Base-by-base conservation (phyloP, 1,284 basidiomycete species). In the Sanguinoderma infundibulare region DNA sequence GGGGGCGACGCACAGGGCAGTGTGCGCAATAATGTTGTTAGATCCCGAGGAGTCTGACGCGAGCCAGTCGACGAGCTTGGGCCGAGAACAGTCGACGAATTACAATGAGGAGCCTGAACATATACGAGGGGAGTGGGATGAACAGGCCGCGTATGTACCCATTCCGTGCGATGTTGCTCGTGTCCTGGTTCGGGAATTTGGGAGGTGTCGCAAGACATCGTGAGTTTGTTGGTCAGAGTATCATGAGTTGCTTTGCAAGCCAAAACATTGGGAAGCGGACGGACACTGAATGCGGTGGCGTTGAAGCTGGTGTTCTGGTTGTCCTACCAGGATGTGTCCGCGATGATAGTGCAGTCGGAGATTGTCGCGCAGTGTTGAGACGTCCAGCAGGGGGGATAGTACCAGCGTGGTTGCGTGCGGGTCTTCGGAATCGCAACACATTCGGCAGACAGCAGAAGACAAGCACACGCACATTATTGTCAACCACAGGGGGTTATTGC, bases 11-110 rank as follows among this genome's bases (percentile, higher is more conserved):
- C 81, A 83, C 53, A 78, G 72, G 1, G 81, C 81, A 7, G 81
- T 82, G 61, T 82, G 80, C 4, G 81, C 80, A n/a, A n/a, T n/a
- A n/a, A n/a, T n/a, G 60, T 82, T 83, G 73, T 82, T 77, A 3
- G 75, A 70, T 0, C 80, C 72, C 64, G 81, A 79, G 64, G 81
- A 83, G 66, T 80, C 80, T 22, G 71, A 73, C 0, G 81, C 78
- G 28, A 82, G 71, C 49, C 72, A 79, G 60, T 80, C 74, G 28
- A 81, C 67, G 49, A 80, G 68, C 30, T 57, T 56, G 8, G 60
- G 57, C 64, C 57, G 38, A 12, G 15, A 9, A 10, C 9, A 14
- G 6, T 17, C 20, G 10, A 7, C 15, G n/a, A n/a, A 39, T 39
- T 17, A 42, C 14, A 28, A 34, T 38, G 46, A n/a, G n/a, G n/a